Evolutionary conservation across 352 stramenopile genomes (phyloP).

Genomic region (Pythium guiyangense): DNA sequence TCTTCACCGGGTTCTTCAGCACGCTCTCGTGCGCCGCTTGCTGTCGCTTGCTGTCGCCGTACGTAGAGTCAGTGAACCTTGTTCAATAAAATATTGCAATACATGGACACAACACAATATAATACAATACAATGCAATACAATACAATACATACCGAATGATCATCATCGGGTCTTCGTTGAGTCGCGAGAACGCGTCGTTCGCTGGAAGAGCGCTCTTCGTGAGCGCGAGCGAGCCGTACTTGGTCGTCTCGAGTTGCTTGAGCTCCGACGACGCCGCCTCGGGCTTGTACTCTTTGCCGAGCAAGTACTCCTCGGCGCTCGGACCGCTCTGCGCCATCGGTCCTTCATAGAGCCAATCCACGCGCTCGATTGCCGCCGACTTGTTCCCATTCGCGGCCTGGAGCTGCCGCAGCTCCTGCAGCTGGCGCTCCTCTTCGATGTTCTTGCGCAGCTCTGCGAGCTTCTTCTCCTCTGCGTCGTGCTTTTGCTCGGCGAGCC

Average conservation of each 20-base stretch:
- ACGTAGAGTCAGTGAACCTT: background rate
- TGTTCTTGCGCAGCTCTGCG: constrained; percentile 94
- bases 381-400: constrained; percentile 78
- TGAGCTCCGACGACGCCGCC: constrained; percentile 37
- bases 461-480: constrained; percentile 91
- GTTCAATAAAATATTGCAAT: background rate
- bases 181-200: constrained; percentile 90
- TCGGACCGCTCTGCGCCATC: constrained; percentile 64
- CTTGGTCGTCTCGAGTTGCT: constrained; percentile 45
- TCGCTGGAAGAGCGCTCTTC: constrained; percentile 56
- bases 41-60: constrained; percentile 51
- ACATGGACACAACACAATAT: background rate
- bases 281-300: constrained; percentile 86
- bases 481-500: constrained; percentile 95
- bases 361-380: constrained; percentile 73
- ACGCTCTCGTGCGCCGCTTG: constrained; percentile 74
- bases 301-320: constrained; percentile 90
- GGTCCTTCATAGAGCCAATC: constrained; percentile 97
- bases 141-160: constrained; percentile 52
- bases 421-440: constrained; percentile 94
- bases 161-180: constrained; percentile 97
- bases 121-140: constrained; percentile 1
- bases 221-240: constrained; percentile 64
- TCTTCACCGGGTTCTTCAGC: constrained; percentile 89
- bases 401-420: constrained; percentile 93